Evolutionary conservation across 2,329 filamentous ascomycete species (phyloP).

Genomic region (Escovopsis sp.): DNA sequence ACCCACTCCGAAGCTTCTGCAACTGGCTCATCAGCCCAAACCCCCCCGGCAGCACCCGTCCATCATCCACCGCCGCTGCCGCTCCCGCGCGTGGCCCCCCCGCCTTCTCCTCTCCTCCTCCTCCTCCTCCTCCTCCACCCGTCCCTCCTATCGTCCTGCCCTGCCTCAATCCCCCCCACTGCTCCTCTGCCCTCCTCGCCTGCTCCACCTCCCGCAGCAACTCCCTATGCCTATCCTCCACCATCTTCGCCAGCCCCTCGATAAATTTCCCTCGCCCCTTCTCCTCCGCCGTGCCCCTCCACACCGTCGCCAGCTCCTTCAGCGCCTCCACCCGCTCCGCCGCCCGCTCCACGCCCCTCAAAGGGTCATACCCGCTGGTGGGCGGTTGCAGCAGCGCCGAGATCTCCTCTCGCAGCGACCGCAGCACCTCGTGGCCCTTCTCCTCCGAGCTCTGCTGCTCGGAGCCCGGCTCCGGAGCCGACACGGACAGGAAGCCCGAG

Average conservation of each 20-base stretch:
- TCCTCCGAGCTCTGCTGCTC: slow-evolving; percentile 58
- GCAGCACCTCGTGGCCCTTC: slow-evolving; percentile 70
- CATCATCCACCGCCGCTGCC: slow-evolving; percentile 21
- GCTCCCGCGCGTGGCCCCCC: slow-evolving; percentile 12
- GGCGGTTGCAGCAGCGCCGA: slow-evolving; percentile 44
- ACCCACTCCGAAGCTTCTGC: slow-evolving; percentile 41
- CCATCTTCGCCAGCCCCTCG: slow-evolving; percentile 62
- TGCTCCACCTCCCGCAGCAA: slow-evolving; percentile 37
- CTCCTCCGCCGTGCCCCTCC: slow-evolving; percentile 93
- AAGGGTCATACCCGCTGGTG: slow-evolving; percentile 36
- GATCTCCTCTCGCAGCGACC: slow-evolving; percentile 57
- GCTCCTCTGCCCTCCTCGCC: slow-evolving; percentile 17
- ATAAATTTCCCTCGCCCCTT: slow-evolving; percentile 70
- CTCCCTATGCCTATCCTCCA: slow-evolving; percentile 56
- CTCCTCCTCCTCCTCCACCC: slow-evolving; percentile 16
- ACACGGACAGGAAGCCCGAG: slow-evolving; percentile 80
- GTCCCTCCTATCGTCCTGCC: no score
- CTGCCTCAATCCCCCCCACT: no score
- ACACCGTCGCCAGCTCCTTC: slow-evolving; percentile 61
- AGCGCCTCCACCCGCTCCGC: slow-evolving; percentile 60
- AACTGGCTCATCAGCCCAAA: slow-evolving; percentile 48
- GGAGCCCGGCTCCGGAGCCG: slow-evolving; percentile 59
- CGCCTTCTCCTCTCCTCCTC: slow-evolving; percentile 16
- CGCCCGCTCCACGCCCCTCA: slow-evolving; percentile 59
- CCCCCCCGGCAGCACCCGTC: slow-evolving; percentile 29